phyloP scores from a whole-genome alignment of 345 rosid genomes.

The Dimocarpus longan region DNA sequence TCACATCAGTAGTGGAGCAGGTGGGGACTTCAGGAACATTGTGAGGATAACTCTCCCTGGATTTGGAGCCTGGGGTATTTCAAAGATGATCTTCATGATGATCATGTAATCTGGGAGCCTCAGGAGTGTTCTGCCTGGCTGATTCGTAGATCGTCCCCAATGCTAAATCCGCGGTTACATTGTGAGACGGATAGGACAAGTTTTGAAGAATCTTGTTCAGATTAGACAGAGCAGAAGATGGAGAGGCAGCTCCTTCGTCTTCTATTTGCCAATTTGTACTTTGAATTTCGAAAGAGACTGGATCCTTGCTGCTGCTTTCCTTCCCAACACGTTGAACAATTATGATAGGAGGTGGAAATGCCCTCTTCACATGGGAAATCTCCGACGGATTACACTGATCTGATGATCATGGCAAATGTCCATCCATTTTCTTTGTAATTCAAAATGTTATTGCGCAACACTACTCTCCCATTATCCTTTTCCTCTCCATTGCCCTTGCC shows the following conservation, averaged over 20 bases:
- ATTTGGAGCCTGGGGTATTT: slow-evolving; percentile 25
- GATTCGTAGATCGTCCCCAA: slow-evolving; percentile 54
- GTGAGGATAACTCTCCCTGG: slow-evolving; percentile 32
- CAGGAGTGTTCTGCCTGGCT: slow-evolving; percentile 35
- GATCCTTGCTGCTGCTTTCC: slow-evolving; percentile 23
- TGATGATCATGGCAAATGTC: slow-evolving; percentile 55
- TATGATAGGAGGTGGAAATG: background rate
- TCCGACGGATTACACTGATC: slow-evolving; percentile 43
- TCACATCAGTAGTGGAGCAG: slow-evolving; percentile 27
- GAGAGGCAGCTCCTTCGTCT: slow-evolving; percentile 13
- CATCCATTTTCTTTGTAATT: slow-evolving; percentile 60
- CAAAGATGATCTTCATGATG: slow-evolving; percentile 27
- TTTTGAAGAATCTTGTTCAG: slow-evolving; percentile 26
- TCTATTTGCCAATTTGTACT: slow-evolving; percentile 26
- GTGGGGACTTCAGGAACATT: slow-evolving; percentile 30
- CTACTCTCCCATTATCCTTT: slow-evolving; percentile 40
- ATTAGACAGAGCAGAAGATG: slow-evolving; percentile 21
- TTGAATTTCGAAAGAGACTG: slow-evolving; percentile 14
- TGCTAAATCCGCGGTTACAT: slow-evolving; percentile 63
- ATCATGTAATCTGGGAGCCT: slow-evolving; percentile 27
- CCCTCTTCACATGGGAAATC: slow-evolving; percentile 20
- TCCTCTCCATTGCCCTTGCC: slow-evolving; percentile 33
- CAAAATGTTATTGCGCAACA: slow-evolving; percentile 37
- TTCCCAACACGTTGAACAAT: background rate
- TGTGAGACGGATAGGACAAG: slow-evolving; percentile 24